Evolutionary conservation across 805 yeast genomes (phyloP), one percentile per base, ranked within the genome.

Genomic region (Candida namnaoensis): DNA sequence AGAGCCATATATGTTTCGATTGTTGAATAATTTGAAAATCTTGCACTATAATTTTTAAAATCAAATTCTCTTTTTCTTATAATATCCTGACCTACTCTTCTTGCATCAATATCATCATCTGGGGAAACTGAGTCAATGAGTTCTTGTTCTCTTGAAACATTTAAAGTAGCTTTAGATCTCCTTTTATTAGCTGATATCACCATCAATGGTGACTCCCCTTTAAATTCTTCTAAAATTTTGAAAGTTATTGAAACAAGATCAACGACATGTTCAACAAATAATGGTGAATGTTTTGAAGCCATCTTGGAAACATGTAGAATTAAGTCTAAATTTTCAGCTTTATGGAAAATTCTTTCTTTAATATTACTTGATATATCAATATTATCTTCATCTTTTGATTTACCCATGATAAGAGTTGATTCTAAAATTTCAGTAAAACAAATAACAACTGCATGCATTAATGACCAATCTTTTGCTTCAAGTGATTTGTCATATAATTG

Each of bases 391-490:
- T 58, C 57, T 2, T 60, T 46, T 4, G 68, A 59, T 7, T 55
- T 50, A 13, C 70, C 65, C 59, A 80, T 68, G 6, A 64, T 60
- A 3, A 61, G 58, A 1, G 69, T 55, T 4, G 70, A 54, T 10
- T 70, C 52, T 5, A 91, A 60, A 32, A 88, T 58, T 46, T 84
- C 85, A 25, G 72, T 71, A 56, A 85, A 77, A 41, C 85, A 74
- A 35, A 76, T 66, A 73, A 85, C 74, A 2, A 80, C 74, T 1
- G 88, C 86, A 47, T 83, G 88, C 5, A 80, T 72, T 2, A 85
- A 68, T 40, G 76, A 74, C 69, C 78, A 78, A 43, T 74, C 69
- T 39, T 67, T 71, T 13, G 55, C 47, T 11, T 64, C 68, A 35
- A 48, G 60, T 10, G 76, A 63, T 12, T 64, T 65, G 39, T 76